Percentiles rank a stretch among this genome's conserved stretches.
Conservation (phyloP, 768 basidiomycete species). For the Hydnomerulius pinastri region DNA sequence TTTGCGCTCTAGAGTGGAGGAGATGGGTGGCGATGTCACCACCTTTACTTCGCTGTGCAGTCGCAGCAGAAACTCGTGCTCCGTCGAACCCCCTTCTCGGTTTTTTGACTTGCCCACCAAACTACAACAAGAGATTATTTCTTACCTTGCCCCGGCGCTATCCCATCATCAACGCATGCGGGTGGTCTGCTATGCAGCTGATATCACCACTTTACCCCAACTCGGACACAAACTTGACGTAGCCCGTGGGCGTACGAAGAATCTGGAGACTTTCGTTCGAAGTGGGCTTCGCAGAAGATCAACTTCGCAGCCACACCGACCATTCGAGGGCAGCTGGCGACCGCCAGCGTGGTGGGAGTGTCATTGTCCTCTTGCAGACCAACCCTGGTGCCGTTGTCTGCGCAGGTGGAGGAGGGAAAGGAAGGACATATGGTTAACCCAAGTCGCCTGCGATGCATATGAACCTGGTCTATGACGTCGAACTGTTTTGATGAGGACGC, state of each 20-base stretch:
- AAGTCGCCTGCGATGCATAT: constrained; percentile 47
- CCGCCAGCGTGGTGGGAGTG: constrained; percentile 37
- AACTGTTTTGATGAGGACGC: no score
- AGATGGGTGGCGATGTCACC: neutral
- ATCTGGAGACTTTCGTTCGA: constrained; percentile 5
- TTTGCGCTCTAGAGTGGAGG: constrained; percentile 33
- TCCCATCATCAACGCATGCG: constrained; percentile 56
- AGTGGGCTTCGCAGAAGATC: constrained; percentile 7
- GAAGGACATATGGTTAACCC: constrained; percentile 48
- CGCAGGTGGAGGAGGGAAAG: constrained; percentile 41
- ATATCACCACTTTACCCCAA: constrained; percentile 45
- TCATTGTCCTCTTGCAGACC: constrained; percentile 25
- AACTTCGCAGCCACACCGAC: constrained; percentile 6
- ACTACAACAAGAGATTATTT: constrained; percentile 57
- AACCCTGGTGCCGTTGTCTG: constrained; percentile 26
- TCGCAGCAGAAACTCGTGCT: constrained; percentile 6
- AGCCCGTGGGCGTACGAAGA: constrained; percentile 6
- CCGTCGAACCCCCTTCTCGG: constrained; percentile 17
- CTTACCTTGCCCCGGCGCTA: constrained; percentile 57
- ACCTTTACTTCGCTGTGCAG: constrained; percentile 6
- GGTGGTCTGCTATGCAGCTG: constrained; percentile 53
- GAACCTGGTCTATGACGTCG: constrained; percentile 30
- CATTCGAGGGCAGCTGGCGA: constrained; percentile 36
- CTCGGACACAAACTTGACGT: constrained; percentile 23
- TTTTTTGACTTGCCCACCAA: constrained; percentile 55